Base-by-base conservation (phyloP, 2,329 filamentous ascomycete genomes). In the Cytospora schulzeri region DNA sequence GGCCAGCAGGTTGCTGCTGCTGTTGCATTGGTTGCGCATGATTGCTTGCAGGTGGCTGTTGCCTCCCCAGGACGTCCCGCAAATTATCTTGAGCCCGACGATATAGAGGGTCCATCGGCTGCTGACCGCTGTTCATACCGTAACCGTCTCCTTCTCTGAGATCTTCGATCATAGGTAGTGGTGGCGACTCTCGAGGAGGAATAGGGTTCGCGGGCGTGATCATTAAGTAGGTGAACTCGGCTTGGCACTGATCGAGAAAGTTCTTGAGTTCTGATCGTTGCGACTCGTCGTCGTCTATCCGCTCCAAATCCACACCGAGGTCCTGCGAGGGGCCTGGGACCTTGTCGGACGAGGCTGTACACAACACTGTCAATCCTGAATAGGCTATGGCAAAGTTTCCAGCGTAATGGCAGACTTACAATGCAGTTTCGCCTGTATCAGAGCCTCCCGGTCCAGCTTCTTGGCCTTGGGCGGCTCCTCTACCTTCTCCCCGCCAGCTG, bases 191-290 rank as follows among this genome's bases (percentile, higher is more conserved):
- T 73, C 87, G 81, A n/a, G 86, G 87, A 1, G 87, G 87, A 51
- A 84, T 77, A 4, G 87, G 87, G 73, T 89, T 89, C 50, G 87
- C 86, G 1, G 87, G 87, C 0, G 86, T 86, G 58, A 88, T 82
- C 86, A 89, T 88, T 17, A 89, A 79, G 70, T 89, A 89, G 67
- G 86, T 87, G 66, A 89, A 88, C 71, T 89, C 86, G 69, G 83
- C 81, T 73, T 88, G 81, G 74, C 86, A 87, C 71, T 87, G 85
- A 68, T 89, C 87, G 67, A 89, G 79, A 72, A 88, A 89, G 14
- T 77, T 77, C 74, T 85, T 86, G 57, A 89, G 78, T 63, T 85
- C 83, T 62, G 80, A 78, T 57, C 83, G 79, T 58, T 83, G 79
- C 22, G 76, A 73, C 66, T 83, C 84, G 70, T 82, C 85, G 67